Conservation (phyloP, 2,329 filamentous ascomycete species). For the Botrytis sinoallii region DNA sequence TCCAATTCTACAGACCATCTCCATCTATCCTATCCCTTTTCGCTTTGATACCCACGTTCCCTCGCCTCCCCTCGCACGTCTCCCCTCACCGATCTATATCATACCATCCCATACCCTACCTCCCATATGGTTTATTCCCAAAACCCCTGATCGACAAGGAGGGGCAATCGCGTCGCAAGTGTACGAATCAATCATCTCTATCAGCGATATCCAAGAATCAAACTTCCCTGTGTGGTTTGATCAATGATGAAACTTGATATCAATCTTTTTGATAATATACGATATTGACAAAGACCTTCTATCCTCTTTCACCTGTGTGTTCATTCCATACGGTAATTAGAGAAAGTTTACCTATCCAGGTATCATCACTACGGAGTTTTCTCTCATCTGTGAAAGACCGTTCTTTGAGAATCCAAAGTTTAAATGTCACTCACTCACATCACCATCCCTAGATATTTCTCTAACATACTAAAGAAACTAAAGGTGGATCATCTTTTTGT, state of each 20-base stretch:
- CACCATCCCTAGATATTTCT: background rate
- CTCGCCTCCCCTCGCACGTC: background rate
- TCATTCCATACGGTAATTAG: background rate
- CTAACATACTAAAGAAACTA: background rate
- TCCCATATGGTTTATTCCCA: background rate
- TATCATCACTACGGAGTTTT: background rate
- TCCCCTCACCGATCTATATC: background rate
- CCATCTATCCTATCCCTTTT: background rate
- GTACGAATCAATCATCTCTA: conserved; percentile 6
- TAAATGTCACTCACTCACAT: background rate
- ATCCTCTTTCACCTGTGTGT: no score
- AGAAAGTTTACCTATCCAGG: background rate
- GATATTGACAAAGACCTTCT: background rate
- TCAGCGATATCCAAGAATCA: background rate
- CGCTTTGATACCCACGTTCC: conserved; percentile 5
- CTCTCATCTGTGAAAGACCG: background rate
- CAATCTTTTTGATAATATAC: background rate
- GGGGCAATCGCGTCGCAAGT: background rate
- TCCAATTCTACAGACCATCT: background rate
- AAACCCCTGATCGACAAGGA: conserved; percentile 17
- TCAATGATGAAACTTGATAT: background rate
- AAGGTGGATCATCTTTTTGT: background rate
- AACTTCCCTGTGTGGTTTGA: background rate
- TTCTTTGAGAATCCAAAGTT: background rate
- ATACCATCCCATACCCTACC: background rate